Percentiles rank a stretch among this genome's conserved stretches.
phyloP scores from a whole-genome alignment of 331 rosid species.

The Erythrophleum ivorense region DNA sequence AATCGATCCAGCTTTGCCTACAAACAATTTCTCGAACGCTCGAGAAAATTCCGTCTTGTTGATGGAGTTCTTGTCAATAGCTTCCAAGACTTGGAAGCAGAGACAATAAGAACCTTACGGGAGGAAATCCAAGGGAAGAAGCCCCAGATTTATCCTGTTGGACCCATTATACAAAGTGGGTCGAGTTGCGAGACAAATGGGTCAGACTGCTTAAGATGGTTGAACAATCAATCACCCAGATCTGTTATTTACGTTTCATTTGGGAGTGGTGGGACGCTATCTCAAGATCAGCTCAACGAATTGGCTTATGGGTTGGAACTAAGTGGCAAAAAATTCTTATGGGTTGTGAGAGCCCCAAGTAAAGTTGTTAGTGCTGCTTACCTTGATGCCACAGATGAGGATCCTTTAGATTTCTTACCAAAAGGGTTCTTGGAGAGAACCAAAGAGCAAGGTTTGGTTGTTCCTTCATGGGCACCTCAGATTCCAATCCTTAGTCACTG shows the following conservation, averaged over 20 bases:
- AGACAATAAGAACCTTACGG: background rate
- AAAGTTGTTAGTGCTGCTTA: background rate
- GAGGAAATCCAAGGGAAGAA: background rate
- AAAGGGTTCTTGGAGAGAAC: background rate
- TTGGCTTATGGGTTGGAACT: background rate
- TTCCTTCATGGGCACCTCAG: constrained; percentile 8
- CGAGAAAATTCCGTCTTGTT: background rate
- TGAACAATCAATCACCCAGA: background rate
- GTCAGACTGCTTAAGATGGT: background rate
- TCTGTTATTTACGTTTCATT: background rate
- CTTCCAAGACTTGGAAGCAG: background rate
- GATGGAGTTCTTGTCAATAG: constrained; percentile 3
- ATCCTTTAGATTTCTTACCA: background rate
- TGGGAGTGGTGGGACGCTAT: constrained; percentile 13
- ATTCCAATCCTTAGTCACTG: background rate
- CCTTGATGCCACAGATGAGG: too few species aligned
- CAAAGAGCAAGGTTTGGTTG: constrained; percentile 4
- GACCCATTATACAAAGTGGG: background rate
- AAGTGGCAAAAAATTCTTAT: background rate
- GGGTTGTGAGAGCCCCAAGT: background rate
- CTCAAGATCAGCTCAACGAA: background rate
- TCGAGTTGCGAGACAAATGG: background rate
- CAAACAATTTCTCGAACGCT: background rate
- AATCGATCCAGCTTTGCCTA: background rate
- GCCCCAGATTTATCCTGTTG: background rate